phyloP scores from a whole-genome alignment of 2,329 filamentous ascomycete species.

The Monosporascus sp. region DNA sequence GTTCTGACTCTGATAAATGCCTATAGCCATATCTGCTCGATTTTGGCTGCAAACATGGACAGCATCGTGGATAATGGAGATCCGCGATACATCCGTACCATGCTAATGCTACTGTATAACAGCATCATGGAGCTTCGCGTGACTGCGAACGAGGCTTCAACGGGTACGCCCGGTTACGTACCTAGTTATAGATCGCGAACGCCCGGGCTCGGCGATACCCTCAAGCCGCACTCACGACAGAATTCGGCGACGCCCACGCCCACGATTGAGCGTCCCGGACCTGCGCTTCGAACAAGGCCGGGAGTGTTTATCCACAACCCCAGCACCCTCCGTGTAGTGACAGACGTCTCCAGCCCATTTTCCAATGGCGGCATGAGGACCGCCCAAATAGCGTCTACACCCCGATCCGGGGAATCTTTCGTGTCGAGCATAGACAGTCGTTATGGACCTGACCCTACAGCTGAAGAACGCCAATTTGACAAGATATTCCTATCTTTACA shows the following conservation, averaged over 20 bases:
- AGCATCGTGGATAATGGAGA: constrained; percentile 61
- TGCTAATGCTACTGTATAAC: constrained; percentile 60
- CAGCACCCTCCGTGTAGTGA: constrained; percentile 51
- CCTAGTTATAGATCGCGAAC: constrained; percentile 20
- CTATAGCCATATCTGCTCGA: constrained; percentile 60
- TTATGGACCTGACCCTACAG: constrained; percentile 58
- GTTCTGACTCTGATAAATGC: constrained; percentile 59
- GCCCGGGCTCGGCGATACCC: constrained; percentile 38
- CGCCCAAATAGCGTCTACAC: constrained; percentile 56
- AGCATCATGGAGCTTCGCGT: constrained; percentile 63
- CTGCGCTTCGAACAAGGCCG: constrained; percentile 33
- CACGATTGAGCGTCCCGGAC: constrained; percentile 41
- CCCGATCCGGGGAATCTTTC: constrained; percentile 79
- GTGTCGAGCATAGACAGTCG: constrained; percentile 46
- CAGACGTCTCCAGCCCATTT: constrained; percentile 46
- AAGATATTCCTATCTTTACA: constrained; percentile 73
- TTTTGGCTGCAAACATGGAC: constrained; percentile 57
- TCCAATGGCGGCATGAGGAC: constrained; percentile 46
- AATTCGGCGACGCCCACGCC: constrained; percentile 50
- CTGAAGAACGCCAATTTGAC: constrained; percentile 79
- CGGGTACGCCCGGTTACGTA: constrained; percentile 16
- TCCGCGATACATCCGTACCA: constrained; percentile 60
- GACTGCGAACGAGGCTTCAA: constrained; percentile 32
- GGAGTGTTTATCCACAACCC: constrained; percentile 41
- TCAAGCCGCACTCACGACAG: constrained; percentile 46